Conservation (phyloP, 2,329 filamentous ascomycete genomes). For the Aureobasidium sp. region DNA sequence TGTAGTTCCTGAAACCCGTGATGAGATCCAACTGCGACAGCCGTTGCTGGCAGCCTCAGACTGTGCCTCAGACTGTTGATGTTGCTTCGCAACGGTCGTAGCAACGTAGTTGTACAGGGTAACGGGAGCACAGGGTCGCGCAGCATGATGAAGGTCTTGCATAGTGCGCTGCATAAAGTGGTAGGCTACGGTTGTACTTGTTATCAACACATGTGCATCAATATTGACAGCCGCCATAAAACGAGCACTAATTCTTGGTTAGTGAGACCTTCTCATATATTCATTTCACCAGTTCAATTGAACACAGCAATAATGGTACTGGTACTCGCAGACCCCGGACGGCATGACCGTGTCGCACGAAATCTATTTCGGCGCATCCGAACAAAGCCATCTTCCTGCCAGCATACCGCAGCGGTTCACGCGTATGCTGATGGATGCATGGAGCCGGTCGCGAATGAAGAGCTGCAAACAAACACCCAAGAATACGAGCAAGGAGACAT, state of each 20-base stretch:
- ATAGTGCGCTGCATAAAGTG: not conserved
- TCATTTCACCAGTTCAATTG: not conserved
- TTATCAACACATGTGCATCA: not conserved
- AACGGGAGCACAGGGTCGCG: slow-evolving; percentile 4
- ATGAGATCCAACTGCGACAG: not conserved
- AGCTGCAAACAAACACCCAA: not conserved
- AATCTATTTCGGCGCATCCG: not conserved
- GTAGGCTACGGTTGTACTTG: not conserved
- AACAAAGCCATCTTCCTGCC: not conserved
- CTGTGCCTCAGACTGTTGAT: not conserved
- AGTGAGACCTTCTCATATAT: slow-evolving; percentile 5
- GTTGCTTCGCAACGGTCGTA: not conserved
- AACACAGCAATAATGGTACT: not conserved
- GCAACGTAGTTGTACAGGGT: slow-evolving; percentile 3
- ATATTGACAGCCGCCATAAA: slow-evolving; percentile 1
- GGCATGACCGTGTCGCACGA: not conserved
- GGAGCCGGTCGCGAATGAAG: not conserved
- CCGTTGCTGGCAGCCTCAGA: not conserved
- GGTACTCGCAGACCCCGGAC: not conserved
- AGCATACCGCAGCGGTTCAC: not conserved
- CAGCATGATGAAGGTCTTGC: not conserved
- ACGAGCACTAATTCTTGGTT: not conserved
- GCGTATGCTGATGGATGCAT: not conserved
- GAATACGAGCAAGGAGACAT: slow-evolving; percentile 2
- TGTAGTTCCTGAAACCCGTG: not conserved